Evolutionary conservation across 495 filamentous ascomycete species (phyloP).

Genomic region (Xylaria curta): DNA sequence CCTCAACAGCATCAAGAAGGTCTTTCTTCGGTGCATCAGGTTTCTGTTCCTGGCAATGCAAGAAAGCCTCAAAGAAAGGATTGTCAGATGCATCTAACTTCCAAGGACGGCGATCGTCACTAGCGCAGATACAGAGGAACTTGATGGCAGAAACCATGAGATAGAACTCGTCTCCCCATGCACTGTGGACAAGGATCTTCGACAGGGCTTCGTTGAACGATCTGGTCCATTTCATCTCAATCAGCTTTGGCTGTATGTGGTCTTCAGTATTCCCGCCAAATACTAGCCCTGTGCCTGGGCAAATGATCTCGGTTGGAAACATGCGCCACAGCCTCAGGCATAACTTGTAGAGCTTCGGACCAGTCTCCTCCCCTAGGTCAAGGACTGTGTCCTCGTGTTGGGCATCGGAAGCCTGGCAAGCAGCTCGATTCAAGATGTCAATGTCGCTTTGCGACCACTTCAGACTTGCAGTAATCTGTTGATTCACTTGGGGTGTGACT

Average conservation of each 20-base stretch:
- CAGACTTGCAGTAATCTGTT: neutral
- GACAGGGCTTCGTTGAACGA: neutral
- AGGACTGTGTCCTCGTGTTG: neutral
- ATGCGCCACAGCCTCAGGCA: neutral
- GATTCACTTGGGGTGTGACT: neutral
- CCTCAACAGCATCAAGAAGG: neutral
- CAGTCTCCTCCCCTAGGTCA: neutral
- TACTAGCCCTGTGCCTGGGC: neutral
- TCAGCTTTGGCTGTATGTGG: neutral
- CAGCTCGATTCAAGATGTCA: neutral
- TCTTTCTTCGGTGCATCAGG: neutral
- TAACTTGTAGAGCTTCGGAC: neutral
- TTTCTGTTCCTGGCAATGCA: neutral
- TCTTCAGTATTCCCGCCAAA: neutral
- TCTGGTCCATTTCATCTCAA: neutral
- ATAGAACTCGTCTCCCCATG: neutral
- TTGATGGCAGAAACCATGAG: neutral
- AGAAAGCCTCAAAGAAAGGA: conserved; percentile 3
- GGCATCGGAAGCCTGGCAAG: neutral
- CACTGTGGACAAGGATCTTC: neutral
- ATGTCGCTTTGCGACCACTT: neutral
- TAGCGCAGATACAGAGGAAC: neutral
- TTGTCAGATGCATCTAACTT: neutral
- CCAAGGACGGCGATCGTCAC: neutral
- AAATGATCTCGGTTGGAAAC: neutral